phyloP scores from a whole-genome alignment of 140 eudicot species.

The Oenanthe javanica region DNA sequence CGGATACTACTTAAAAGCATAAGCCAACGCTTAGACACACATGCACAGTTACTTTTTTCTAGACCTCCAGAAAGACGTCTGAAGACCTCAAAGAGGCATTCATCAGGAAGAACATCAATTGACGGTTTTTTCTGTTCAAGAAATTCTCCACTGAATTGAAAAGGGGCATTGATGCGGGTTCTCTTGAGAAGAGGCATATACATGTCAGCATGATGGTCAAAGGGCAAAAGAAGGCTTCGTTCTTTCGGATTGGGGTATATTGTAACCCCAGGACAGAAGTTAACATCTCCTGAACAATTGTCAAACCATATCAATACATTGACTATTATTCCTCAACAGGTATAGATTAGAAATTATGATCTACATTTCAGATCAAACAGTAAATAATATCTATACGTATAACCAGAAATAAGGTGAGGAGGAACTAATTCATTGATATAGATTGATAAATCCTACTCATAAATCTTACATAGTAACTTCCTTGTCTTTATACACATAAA shows the following conservation, averaged over 20 bases:
- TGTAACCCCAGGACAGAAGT: slow-evolving; percentile 54
- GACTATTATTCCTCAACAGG: background rate
- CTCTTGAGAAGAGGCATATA: slow-evolving; percentile 61
- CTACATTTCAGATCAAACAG: background rate
- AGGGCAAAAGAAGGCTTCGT: slow-evolving; percentile 37
- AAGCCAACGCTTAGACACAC: slow-evolving; percentile 52
- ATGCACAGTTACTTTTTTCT: slow-evolving; percentile 37
- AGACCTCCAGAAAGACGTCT: slow-evolving; percentile 57
- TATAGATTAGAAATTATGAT: background rate
- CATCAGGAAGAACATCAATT: slow-evolving; percentile 69
- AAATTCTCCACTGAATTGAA: slow-evolving; percentile 11
- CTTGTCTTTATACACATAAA: too few relatives aligned
- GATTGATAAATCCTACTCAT: background rate
- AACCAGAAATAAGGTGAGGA: background rate
- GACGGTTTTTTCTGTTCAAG: slow-evolving; percentile 34
- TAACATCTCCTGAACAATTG: slow-evolving; percentile 49
- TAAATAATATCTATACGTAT: background rate
- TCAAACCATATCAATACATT: background rate
- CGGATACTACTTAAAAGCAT: slow-evolving; percentile 39
- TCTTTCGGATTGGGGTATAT: slow-evolving; percentile 58
- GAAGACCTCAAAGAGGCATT: slow-evolving; percentile 83
- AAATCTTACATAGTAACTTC: too few relatives aligned
- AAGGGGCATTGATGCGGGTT: slow-evolving; percentile 37
- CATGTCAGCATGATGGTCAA: slow-evolving; percentile 51
- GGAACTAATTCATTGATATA: background rate